Conservation (phyloP, 2,329 filamentous ascomycete species). For the Paraconiothyrium brasiliense region DNA sequence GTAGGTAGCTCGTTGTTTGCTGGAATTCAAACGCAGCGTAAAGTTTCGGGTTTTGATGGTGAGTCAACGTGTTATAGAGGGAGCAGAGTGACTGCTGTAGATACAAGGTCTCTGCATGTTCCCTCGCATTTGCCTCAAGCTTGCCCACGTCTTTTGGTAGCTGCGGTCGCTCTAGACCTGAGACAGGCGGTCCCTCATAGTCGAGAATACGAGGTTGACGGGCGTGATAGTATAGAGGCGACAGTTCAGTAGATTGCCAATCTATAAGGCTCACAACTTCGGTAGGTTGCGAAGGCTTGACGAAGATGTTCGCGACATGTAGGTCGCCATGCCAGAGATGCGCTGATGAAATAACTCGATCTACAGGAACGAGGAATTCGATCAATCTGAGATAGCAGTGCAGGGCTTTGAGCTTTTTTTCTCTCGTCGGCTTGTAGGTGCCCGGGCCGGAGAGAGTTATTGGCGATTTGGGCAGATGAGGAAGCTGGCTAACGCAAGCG, state of each 20-base stretch:
- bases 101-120: conserved; percentile 36
- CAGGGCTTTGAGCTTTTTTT: conserved; percentile 45
- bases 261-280: conserved; percentile 46
- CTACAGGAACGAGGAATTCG: conserved; percentile 36
- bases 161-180: conserved; percentile 39
- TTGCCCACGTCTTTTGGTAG: conserved; percentile 32
- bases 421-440: conserved; percentile 47
- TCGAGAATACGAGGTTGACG: conserved; percentile 46
- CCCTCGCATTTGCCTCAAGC: conserved; percentile 30
- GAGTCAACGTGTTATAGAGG: conserved; percentile 38
- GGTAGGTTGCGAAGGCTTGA: conserved; percentile 43
- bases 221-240: conserved; percentile 51
- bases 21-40: conserved; percentile 45
- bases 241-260: conserved; percentile 46
- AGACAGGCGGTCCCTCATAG: conserved; percentile 41
- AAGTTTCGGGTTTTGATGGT: conserved; percentile 34
- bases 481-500: conserved; percentile 38
- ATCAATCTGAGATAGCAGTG: conserved; percentile 40
- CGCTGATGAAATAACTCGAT: conserved; percentile 32
- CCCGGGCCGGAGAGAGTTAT: conserved; percentile 49
- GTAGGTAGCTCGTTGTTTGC: conserved; percentile 34
- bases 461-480: conserved; percentile 42
- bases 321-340: conserved; percentile 52
- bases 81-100: conserved; percentile 40
- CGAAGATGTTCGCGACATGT: conserved; percentile 51